Conservation (phyloP, 192 early-diverging fungal species). For the Coemansia sp. region DNA sequence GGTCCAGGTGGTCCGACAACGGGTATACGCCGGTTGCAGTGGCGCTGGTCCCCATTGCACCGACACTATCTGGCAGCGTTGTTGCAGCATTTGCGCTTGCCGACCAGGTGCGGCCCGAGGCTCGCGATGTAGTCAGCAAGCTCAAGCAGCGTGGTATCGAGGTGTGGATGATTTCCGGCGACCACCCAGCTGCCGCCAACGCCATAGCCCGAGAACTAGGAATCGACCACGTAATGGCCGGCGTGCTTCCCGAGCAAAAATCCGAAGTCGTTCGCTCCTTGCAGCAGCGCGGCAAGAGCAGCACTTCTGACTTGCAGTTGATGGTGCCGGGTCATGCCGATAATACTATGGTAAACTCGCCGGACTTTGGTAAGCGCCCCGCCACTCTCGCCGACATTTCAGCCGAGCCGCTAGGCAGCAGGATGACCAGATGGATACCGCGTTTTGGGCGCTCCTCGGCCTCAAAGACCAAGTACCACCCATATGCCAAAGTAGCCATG, state of each 20-base stretch:
- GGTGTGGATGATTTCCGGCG: constrained; percentile 92
- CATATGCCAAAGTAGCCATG: constrained; percentile 74
- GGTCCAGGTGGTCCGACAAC: constrained; percentile 60
- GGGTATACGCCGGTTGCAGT: constrained; percentile 64
- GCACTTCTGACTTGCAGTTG: neutral
- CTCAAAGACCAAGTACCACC: constrained; percentile 23
- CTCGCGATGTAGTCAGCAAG: constrained; percentile 67
- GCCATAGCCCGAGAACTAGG: constrained; percentile 79
- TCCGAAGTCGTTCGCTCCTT: constrained; percentile 70
- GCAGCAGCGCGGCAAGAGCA: constrained; percentile 57
- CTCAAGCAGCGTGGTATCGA: constrained; percentile 75
- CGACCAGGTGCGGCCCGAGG: constrained; percentile 83
- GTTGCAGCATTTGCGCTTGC: constrained; percentile 75
- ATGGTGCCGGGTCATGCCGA: neutral
- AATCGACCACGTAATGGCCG: constrained; percentile 89
- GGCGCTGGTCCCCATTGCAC: constrained; percentile 51
- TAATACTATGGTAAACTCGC: constrained; percentile 2
- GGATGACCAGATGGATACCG: neutral
- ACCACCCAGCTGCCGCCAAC: constrained; percentile 79
- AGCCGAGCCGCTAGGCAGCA: constrained; percentile 2
- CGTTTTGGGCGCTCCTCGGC: neutral
- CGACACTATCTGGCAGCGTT: constrained; percentile 56
- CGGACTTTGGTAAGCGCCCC: neutral
- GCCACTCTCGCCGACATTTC: neutral
- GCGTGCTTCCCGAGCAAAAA: constrained; percentile 89